Evolutionary conservation across 2,329 filamentous ascomycete genomes (phyloP).

Genomic region (Pyrenophora graminea): DNA sequence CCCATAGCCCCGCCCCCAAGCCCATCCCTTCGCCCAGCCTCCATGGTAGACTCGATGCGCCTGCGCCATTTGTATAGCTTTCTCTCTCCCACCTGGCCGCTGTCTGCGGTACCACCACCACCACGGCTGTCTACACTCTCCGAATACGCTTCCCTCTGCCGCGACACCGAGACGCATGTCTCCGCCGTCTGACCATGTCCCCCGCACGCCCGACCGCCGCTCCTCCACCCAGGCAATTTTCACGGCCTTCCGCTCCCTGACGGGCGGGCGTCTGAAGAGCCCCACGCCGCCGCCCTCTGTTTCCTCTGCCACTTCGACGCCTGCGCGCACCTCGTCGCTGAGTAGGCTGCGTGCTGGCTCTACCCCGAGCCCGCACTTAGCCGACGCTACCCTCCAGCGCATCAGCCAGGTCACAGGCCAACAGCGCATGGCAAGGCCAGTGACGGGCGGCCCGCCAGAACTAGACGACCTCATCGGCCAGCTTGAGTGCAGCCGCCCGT

Average conservation of each 20-base stretch:
- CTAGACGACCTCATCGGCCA: conserved; percentile 39
- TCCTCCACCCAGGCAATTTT: conserved; percentile 46
- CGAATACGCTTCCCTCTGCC: neutral
- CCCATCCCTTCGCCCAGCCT: conserved; percentile 8
- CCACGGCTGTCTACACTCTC: neutral
- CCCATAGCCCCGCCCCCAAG: conserved; percentile 21
- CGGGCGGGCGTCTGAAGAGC: conserved; percentile 43
- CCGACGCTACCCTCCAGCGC: conserved; percentile 35
- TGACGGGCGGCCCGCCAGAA: conserved; percentile 46
- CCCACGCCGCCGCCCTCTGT: conserved; percentile 37
- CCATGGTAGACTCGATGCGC: conserved; percentile 25
- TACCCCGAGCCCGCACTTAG: conserved; percentile 27
- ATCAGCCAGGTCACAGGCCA: conserved; percentile 29
- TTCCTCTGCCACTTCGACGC: conserved; percentile 37
- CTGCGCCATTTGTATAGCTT: conserved; percentile 19
- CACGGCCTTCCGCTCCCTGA: conserved; percentile 45
- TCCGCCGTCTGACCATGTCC: conserved; percentile 42
- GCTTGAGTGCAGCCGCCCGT: conserved; percentile 30
- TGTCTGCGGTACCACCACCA: conserved; percentile 1
- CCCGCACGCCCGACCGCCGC: conserved; percentile 45
- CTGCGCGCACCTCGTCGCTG: conserved; percentile 38
- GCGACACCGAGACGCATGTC: conserved; percentile 40
- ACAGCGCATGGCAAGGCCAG: conserved; percentile 23
- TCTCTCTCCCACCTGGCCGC: conserved; percentile 3
- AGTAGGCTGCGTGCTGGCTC: conserved; percentile 26